A percentile compares a stretch with the other conserved stretches of the same genome.
phyloP scores from a whole-genome alignment of 148 eudicot genomes.

The Diospyros lotus region DNA sequence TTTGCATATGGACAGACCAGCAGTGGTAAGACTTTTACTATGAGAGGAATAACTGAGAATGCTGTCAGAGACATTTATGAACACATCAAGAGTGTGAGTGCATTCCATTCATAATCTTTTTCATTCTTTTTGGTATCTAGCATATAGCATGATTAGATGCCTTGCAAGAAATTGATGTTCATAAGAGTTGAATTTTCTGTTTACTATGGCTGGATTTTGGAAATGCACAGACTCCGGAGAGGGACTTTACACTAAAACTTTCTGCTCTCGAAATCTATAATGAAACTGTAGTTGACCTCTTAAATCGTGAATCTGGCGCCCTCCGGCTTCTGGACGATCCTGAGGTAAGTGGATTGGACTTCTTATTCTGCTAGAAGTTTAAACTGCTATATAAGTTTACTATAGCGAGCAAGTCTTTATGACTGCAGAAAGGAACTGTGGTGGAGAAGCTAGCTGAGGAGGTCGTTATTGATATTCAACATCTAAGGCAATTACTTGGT shows the following conservation, averaged over 20 bases:
- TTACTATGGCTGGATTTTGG: conserved; percentile 12
- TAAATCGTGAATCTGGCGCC: conserved; percentile 71
- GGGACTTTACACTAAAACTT: conserved; percentile 58
- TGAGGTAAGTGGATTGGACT: conserved; percentile 46
- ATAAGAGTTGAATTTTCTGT: not conserved
- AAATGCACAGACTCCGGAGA: conserved; percentile 51
- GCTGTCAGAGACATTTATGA: conserved; percentile 82
- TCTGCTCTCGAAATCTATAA: conserved; percentile 95
- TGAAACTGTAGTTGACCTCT: conserved; percentile 85
- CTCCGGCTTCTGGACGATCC: conserved; percentile 98
- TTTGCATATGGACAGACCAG: conserved; percentile 99
- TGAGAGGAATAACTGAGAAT: conserved; percentile 87
- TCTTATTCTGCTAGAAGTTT: conserved; percentile 10
- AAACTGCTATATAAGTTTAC: conserved; percentile 3
- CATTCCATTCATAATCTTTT: not conserved
- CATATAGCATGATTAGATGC: not conserved
- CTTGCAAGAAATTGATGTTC: not conserved
- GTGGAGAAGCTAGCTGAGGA: conserved; percentile 87
- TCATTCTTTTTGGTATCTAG: not conserved
- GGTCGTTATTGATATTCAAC: conserved; percentile 63
- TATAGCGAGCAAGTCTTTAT: conserved; percentile 12
- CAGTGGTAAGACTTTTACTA: conserved; percentile 97
- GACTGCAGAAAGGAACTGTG: conserved; percentile 78
- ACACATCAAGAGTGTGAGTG: conserved; percentile 66
- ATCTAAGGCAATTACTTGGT: conserved; percentile 62